Conservation (phyloP, 148 eudicot genomes). For the Rhododendron ovatum region DNA sequence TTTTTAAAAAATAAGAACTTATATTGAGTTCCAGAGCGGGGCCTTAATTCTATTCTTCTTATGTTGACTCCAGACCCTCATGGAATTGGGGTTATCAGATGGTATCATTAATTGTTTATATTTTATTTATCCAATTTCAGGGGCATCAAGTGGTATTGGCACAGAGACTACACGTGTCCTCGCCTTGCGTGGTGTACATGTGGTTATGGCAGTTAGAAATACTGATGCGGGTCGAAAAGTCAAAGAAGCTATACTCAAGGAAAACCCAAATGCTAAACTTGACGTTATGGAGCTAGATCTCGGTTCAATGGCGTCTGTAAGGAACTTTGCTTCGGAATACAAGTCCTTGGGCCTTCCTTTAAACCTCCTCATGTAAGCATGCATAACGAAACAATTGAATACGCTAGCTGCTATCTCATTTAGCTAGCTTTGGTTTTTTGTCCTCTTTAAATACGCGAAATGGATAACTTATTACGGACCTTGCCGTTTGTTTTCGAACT, state of each 20-base stretch:
- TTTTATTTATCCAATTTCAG: slow-evolving; percentile 32
- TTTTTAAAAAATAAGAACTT: too few species aligned
- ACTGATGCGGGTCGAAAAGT: slow-evolving; percentile 47
- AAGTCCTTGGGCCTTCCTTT: slow-evolving; percentile 25
- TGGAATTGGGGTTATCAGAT: neutral
- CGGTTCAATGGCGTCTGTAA: slow-evolving; percentile 64
- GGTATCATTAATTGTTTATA: neutral
- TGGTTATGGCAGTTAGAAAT: slow-evolving; percentile 4
- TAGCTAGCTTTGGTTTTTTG: neutral
- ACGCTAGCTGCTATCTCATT: neutral
- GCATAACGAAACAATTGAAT: slow-evolving; percentile 7
- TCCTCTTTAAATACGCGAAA: neutral
- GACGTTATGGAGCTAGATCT: slow-evolving; percentile 91
- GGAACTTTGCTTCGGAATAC: slow-evolving; percentile 70
- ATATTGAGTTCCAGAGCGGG: too few species aligned
- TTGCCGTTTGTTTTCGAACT: neutral
- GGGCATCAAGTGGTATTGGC: slow-evolving; percentile 73
- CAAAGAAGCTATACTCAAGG: slow-evolving; percentile 55
- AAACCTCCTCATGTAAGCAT: slow-evolving; percentile 66
- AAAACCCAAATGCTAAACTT: slow-evolving; percentile 67
- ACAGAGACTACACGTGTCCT: neutral
- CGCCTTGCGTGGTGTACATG: neutral
- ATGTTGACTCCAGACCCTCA: neutral
- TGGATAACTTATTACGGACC: neutral
- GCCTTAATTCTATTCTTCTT: neutral